These are phyloP conservation scores for Cadophora gregata DNA, from an alignment of 2,329 filamentous ascomycete genomes.

Conservation along the genomic window DNA sequence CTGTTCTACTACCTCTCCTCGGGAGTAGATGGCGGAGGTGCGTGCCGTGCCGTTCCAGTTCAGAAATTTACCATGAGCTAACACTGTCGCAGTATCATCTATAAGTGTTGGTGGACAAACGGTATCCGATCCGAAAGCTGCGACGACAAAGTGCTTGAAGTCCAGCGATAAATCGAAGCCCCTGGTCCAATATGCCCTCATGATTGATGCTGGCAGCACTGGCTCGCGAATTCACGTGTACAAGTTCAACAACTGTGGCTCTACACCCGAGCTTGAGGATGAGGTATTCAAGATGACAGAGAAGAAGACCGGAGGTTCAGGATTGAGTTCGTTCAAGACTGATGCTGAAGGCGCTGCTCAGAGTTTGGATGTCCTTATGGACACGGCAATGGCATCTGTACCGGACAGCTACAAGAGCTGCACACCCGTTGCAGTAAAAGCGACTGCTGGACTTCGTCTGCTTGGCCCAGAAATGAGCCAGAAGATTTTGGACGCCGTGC, in stretches of 20 bases:
- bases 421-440: conserved; percentile 95
- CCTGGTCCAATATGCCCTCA: conserved; percentile 94
- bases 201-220: conserved; percentile 98
- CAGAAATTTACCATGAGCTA: conserved; percentile 17
- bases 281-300: conserved; percentile 95
- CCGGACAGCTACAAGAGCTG: conserved; percentile 91
- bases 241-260: conserved; percentile 98
- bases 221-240: conserved; percentile 98
- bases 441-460: conserved; percentile 90
- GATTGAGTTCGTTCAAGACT: conserved; percentile 83
- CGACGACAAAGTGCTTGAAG: conserved; percentile 78
- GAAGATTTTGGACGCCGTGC: conserved; percentile 85
- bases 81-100: conserved; percentile 27
- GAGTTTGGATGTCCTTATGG: conserved; percentile 86
- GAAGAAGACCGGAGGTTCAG: conserved; percentile 75
- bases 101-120: conserved; percentile 54
- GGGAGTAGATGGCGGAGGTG: conserved; percentile 48
- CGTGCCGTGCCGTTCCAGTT: background rate
- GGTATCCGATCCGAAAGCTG: conserved; percentile 65
- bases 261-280: conserved; percentile 90
- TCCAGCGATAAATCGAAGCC: conserved; percentile 89
- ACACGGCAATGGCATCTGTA: conserved; percentile 82
- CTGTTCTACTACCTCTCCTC: conserved; percentile 68
- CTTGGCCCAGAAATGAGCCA: conserved; percentile 81
- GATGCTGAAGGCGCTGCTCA: conserved; percentile 88